Base-by-base conservation (phyloP, 768 basidiomycete genomes). In the Trametes meyenii region DNA sequence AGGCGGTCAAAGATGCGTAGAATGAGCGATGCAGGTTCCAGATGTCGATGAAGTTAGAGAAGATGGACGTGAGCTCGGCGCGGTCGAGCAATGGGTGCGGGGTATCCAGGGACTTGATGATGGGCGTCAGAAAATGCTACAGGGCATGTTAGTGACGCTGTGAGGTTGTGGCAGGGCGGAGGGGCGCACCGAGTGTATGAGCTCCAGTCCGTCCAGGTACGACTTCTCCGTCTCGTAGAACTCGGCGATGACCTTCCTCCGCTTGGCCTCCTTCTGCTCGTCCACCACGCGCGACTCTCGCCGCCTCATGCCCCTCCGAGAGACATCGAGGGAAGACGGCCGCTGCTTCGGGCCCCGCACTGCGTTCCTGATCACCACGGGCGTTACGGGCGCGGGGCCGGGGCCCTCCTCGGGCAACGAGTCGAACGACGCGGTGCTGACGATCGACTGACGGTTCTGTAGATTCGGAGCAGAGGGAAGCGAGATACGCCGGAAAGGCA, bases 41-140 rank as follows among this genome's bases (percentile, higher is more conserved):
- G 36, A 95, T 94, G 73, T 94, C 92, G 70, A 93, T 87, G 65
- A 94, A 93, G 72, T 94, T 94, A 63, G 89, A 89, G 73, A 95
- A 95, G 38, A 94, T 78, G 13, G 85, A 80, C 0, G 87, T 89
- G 59, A 94, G 81, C 46, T 85, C 82, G 2, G 82, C 73, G 58
- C 90, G 84, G 60, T 85, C 79, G 51, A 94, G 79, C n/a, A 94
- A 73, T 2, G 90, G 87, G 24, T 83, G 78, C 4, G 84, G 67
- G 2, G 83, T 85, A 63, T 91, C 89, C 64, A 94, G 76, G 5
- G 93, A 88, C 19, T 78, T 77, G 64, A 94, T 86, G 60, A 95
- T 86, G 2, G 92, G 93, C 11, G 83, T 83, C 33, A 95, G 80
- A 69, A 95, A 95, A 71, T 92, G 87, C 92, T 94, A 67, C 21